These are phyloP conservation scores for Sporopachydermia cereana DNA, from an alignment of 1,139 yeast genomes.

Conservation along the genomic window DNA sequence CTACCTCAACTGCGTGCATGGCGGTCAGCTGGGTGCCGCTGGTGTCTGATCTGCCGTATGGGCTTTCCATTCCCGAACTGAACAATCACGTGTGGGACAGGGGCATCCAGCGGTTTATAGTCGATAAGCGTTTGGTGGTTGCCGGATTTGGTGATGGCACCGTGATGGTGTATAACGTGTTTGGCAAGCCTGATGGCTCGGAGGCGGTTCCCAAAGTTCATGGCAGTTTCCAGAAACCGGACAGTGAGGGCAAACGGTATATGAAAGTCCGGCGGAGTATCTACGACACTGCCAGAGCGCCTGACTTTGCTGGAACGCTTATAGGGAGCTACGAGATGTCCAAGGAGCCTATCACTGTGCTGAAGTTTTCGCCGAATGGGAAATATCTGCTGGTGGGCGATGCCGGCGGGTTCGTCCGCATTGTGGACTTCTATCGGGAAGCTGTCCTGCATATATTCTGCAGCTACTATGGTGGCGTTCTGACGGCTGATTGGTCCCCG, in stretches of 20 bases:
- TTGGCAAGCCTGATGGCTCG: constrained; percentile 24
- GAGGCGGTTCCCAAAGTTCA: constrained; percentile 11
- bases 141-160: constrained; percentile 27
- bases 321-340: constrained; percentile 54
- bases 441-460: constrained; percentile 46
- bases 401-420: constrained; percentile 54
- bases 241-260: constrained; percentile 10
- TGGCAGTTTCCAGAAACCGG: constrained; percentile 8
- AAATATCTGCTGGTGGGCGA: constrained; percentile 38
- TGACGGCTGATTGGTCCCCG: constrained; percentile 46
- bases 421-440: constrained; percentile 42
- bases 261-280: constrained; percentile 6
- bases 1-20: constrained; percentile 27
- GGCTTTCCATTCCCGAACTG: constrained; percentile 14
- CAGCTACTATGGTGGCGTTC: constrained; percentile 58
- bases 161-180: constrained; percentile 18
- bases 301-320: constrained; percentile 25
- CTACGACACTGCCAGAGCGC: constrained; percentile 6
- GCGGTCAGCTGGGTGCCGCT: constrained; percentile 31
- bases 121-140: constrained; percentile 11
- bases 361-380: constrained; percentile 37
- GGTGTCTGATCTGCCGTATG: constrained; percentile 29
- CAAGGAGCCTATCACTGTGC: constrained; percentile 42
- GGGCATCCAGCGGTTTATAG: background rate
- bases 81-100: constrained; percentile 2